phyloP scores from a whole-genome alignment of 495 filamentous ascomycete species.

The Podospora conica region DNA sequence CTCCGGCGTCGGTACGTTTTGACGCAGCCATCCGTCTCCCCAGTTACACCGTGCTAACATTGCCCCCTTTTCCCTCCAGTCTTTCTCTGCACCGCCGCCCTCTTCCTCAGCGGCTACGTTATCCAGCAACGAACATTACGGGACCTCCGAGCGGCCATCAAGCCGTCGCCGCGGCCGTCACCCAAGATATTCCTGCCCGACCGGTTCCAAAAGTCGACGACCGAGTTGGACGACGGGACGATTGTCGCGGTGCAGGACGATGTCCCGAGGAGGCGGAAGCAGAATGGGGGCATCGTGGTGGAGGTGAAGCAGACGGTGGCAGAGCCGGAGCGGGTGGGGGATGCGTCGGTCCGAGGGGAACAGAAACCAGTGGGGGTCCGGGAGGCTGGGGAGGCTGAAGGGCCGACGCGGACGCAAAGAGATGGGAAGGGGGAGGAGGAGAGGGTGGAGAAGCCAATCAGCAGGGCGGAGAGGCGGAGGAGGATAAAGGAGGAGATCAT shows the following conservation, averaged over 20 bases:
- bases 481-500: slow-evolving; percentile 48
- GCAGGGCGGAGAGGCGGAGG: slow-evolving; percentile 41
- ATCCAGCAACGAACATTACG: slow-evolving; percentile 50
- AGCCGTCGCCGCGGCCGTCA: slow-evolving; percentile 29
- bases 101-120: slow-evolving; percentile 48
- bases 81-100: slow-evolving; percentile 45
- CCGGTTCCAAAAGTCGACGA: slow-evolving; percentile 27
- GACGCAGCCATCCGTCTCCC: slow-evolving; percentile 29
- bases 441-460: slow-evolving; percentile 31
- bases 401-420: background rate
- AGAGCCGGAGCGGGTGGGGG: slow-evolving; percentile 15
- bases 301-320: slow-evolving; percentile 29
- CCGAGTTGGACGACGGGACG: slow-evolving; percentile 34
- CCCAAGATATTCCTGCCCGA: slow-evolving; percentile 42
- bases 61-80: slow-evolving; percentile 24
- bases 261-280: background rate
- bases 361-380: background rate
- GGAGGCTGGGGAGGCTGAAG: background rate
- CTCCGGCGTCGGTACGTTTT: slow-evolving; percentile 39
- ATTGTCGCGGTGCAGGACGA: slow-evolving; percentile 25
- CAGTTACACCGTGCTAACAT: background rate
- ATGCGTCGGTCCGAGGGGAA: background rate
- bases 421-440: slow-evolving; percentile 12
- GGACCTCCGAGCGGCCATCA: slow-evolving; percentile 45
- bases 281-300: slow-evolving; percentile 12